These are phyloP conservation scores for Penicillium coprophilum DNA, from an alignment of 495 filamentous ascomycete species.

Conservation along the genomic window DNA sequence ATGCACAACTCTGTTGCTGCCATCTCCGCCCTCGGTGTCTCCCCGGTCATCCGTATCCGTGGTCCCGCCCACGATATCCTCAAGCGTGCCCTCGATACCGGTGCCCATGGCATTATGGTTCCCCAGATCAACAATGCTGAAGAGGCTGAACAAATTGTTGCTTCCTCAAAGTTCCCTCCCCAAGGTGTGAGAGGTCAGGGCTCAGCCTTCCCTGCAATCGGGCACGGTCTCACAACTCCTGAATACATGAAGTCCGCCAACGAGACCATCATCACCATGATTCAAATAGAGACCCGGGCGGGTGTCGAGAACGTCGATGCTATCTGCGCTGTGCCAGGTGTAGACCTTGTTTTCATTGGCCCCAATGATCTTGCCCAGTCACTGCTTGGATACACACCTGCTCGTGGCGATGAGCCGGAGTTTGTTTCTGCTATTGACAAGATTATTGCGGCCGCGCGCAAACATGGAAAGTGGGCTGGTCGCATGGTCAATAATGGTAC, in stretches of 20 bases:
- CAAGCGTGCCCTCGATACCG: slow-evolving; percentile 68
- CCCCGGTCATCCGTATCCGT: slow-evolving; percentile 66
- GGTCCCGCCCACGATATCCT: slow-evolving; percentile 68
- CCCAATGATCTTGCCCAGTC: slow-evolving; percentile 37
- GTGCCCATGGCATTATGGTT: slow-evolving; percentile 59
- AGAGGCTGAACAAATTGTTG: slow-evolving; percentile 61
- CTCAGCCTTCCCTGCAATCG: slow-evolving; percentile 28
- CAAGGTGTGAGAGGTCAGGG: slow-evolving; percentile 54
- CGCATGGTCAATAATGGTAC: slow-evolving; percentile 33
- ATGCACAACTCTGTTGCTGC: slow-evolving; percentile 85
- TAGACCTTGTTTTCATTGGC: slow-evolving; percentile 37
- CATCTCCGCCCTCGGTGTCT: slow-evolving; percentile 62
- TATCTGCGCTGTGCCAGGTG: slow-evolving; percentile 31
- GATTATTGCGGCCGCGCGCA: slow-evolving; percentile 32
- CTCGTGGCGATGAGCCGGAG: slow-evolving; percentile 35
- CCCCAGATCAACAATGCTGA: slow-evolving; percentile 42
- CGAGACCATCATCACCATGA: slow-evolving; percentile 35
- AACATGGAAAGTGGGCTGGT: slow-evolving; percentile 34
- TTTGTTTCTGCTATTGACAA: slow-evolving; percentile 35
- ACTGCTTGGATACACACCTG: slow-evolving; percentile 30
- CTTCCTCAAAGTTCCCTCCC: slow-evolving; percentile 65
- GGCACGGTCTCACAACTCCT: slow-evolving; percentile 31
- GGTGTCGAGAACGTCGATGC: slow-evolving; percentile 34
- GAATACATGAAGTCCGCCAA: slow-evolving; percentile 37
- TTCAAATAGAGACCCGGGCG: slow-evolving; percentile 34